Evolutionary conservation across 768 basidiomycete species (phyloP), one percentile per base, ranked within the genome.

Genomic region (Multifurca ochricompacta): DNA sequence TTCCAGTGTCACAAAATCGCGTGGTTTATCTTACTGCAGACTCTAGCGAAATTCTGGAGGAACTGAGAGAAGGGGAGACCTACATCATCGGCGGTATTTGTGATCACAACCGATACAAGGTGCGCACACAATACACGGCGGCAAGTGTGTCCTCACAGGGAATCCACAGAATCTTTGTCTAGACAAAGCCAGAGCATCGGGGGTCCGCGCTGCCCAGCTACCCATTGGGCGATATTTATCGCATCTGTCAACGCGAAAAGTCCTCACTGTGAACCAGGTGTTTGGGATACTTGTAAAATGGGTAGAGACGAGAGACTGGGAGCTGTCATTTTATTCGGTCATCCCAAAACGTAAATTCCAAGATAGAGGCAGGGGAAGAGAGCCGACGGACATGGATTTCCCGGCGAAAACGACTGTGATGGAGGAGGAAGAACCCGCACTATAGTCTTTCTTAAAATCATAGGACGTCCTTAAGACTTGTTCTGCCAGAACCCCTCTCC

Each of bases 101-200:
- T 55, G 96, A 99, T 68, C 89, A 87, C 65, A 99, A 99, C 71
- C 87, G 95, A 39, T 90, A 94, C 75, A 97, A 95, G 80, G 95
- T 82, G 53, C 44, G 50, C 34, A 18, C 7, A 9, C 18, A 28
- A 19, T 36, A 58, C 25, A 25, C 11, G 6, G 4, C 8, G 13
- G 28, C 6, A 11, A 35, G 16, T 21, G 32, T 35, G 16, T 31
- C 32, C 44, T 54, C 43, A 42, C 56, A 16, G 18, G 13, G 19
- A 23, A 14, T 27, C 44, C 30, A 21, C 66, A 98, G 91, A 87
- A 85, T 67, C 77, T 98, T 31, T 98, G 95, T 67, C 74, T 88
- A 52, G 77, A 91, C 68, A 96, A 94, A 69, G 91, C 96, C 3
- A 74, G 78, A 35, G 72, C 73, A 46, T 79, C 86, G 34, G 79